A percentile compares a stretch with the other conserved stretches of the same genome.
phyloP scores from a whole-genome alignment of 2,329 filamentous ascomycete species.

The Talaromyces sp. region DNA sequence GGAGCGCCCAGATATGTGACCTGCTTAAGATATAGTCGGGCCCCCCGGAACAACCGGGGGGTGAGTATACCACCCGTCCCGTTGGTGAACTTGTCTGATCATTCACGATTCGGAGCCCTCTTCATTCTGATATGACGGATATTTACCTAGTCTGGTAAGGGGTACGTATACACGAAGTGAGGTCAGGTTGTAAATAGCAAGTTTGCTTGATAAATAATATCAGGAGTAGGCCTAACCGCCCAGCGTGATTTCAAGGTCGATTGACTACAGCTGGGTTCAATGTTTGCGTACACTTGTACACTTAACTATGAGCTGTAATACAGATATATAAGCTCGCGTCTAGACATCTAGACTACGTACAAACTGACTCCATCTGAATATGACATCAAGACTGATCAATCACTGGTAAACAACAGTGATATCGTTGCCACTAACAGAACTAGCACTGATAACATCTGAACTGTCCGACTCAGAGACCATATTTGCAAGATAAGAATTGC shows the following conservation, averaged over 20 bases:
- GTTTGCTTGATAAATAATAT: background rate
- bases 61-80: too few species aligned
- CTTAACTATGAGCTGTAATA: background rate
- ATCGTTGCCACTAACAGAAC: slow-evolving; percentile 3
- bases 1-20: too few species aligned
- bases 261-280: background rate
- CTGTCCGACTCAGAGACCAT: slow-evolving; percentile 10
- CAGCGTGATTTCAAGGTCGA: background rate
- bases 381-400: background rate
- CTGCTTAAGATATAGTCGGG: too few species aligned
- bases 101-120: too few species aligned
- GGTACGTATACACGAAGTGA: background rate
- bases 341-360: background rate
- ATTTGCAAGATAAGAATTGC: slow-evolving; percentile 2
- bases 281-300: too few species aligned
- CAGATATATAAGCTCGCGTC: background rate
- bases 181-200: background rate
- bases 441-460: slow-evolving; percentile 11
- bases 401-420: slow-evolving; percentile 11
- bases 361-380: too few species aligned
- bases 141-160: too few species aligned
- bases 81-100: too few species aligned
- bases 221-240: background rate
- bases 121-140: too few species aligned
- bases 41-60: too few species aligned